phyloP scores from a whole-genome alignment of 306 rosid genomes.

The Quercus mongolica region DNA sequence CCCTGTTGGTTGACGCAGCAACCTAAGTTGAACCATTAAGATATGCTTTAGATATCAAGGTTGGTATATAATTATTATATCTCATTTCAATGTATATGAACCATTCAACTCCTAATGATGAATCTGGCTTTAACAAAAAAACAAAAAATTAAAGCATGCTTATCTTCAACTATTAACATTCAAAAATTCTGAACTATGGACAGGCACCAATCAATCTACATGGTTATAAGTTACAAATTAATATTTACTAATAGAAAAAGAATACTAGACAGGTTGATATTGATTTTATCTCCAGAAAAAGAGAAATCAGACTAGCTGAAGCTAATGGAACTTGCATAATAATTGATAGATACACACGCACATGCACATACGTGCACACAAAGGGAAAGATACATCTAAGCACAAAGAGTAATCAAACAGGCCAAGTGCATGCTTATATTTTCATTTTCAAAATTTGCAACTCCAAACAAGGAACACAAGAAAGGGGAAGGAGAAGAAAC shows the following conservation, averaged over 20 bases:
- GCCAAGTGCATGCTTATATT: neutral
- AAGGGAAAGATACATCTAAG: neutral
- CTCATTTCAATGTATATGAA: neutral
- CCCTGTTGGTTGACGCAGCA: constrained; percentile 91
- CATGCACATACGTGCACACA: too few species aligned
- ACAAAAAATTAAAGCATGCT: neutral
- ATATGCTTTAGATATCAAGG: neutral
- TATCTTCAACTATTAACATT: neutral
- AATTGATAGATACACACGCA: too few species aligned
- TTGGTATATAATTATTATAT: neutral
- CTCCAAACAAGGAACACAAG: neutral
- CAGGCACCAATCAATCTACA: neutral
- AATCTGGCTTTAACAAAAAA: neutral
- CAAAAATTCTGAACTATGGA: neutral
- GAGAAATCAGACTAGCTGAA: neutral
- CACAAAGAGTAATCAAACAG: neutral
- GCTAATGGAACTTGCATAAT: too few species aligned
- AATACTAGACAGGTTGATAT: neutral
- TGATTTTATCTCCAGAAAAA: neutral
- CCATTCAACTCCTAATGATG: neutral
- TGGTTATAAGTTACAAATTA: neutral
- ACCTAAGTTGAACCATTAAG: constrained; percentile 45
- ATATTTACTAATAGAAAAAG: neutral
- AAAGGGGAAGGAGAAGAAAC: neutral
- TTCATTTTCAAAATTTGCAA: neutral